Conservation (phyloP, 345 rosid genomes). For the Brassica incana region DNA sequence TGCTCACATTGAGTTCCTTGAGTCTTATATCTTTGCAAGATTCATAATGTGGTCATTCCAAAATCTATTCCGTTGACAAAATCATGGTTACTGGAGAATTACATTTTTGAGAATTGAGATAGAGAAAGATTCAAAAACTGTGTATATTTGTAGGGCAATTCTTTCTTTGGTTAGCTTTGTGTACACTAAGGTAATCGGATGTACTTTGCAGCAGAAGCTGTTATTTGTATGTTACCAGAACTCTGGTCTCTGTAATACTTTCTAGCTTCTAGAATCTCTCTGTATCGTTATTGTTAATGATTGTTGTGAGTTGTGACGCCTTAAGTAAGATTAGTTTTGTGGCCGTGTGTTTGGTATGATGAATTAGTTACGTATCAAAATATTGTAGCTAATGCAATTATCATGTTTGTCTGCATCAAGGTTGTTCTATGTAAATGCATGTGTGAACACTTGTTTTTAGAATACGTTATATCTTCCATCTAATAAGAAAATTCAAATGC, state of each 20-base stretch:
- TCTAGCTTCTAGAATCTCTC: slow-evolving; percentile 10
- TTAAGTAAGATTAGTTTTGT: slow-evolving; percentile 6
- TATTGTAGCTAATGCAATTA: not conserved
- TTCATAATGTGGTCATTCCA: slow-evolving; percentile 97
- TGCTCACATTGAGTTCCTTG: slow-evolving; percentile 95
- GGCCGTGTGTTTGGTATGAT: slow-evolving; percentile 17
- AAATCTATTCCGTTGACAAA: slow-evolving; percentile 57
- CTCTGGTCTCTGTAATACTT: not conserved
- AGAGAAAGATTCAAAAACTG: slow-evolving; percentile 20
- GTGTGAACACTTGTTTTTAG: not conserved
- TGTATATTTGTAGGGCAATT: slow-evolving; percentile 37
- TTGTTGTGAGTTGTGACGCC: not conserved
- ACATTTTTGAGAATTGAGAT: slow-evolving; percentile 12
- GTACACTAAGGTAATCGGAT: slow-evolving; percentile 1
- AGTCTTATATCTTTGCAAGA: slow-evolving; percentile 77
- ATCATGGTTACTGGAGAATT: not conserved
- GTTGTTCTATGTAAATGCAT: not conserved
- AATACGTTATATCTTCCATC: not conserved
- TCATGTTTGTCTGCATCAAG: slow-evolving; percentile 1
- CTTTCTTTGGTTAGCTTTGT: slow-evolving; percentile 28
- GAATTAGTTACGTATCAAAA: not conserved
- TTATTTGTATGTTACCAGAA: not conserved
- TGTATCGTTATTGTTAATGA: not conserved
- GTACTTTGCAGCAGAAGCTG: slow-evolving; percentile 16
- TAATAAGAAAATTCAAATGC: not conserved